These are phyloP conservation scores for Ormosia emarginata DNA, from an alignment of 306 rosid genomes.

Conservation along the genomic window DNA sequence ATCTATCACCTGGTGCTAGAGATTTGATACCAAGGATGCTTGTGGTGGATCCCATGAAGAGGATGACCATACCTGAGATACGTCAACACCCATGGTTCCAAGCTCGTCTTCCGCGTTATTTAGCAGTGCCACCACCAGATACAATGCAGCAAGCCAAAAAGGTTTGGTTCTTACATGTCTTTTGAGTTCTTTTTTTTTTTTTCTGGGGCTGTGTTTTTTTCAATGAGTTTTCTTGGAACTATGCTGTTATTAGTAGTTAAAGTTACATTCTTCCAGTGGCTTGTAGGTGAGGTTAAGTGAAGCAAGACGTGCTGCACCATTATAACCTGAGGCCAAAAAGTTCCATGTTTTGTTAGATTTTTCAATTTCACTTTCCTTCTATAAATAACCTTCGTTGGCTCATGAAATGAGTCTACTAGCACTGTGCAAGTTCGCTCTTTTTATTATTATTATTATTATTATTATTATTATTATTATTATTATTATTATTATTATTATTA, in stretches of 20 bases:
- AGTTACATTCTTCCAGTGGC: background rate
- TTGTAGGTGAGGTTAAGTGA: constrained; percentile 22
- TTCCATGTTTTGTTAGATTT: background rate
- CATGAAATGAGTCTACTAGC: background rate
- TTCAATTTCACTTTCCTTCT: constrained; percentile 1
- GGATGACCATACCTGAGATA: constrained; percentile 88
- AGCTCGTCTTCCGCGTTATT: constrained; percentile 86
- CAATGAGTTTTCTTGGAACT: background rate
- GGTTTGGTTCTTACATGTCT: constrained; percentile 33
- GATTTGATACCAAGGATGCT: constrained; percentile 91
- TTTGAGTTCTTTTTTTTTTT: background rate
- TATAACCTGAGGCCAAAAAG: background rate
- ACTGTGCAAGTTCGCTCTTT: background rate
- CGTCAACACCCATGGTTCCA: constrained; percentile 94
- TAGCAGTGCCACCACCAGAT: constrained; percentile 92
- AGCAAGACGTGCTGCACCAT: background rate
- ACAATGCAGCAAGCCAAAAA: constrained; percentile 72
- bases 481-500: too few species aligned
- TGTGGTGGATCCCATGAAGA: constrained; percentile 88
- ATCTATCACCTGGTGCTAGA: constrained; percentile 84
- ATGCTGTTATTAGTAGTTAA: background rate
- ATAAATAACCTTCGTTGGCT: background rate
- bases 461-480: too few species aligned
- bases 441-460: too few species aligned
- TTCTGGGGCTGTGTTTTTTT: background rate